A percentile compares a stretch with the other conserved stretches of the same genome.
Conservation (phyloP, 768 basidiomycete species). For the Dacryopinax spathularia region DNA sequence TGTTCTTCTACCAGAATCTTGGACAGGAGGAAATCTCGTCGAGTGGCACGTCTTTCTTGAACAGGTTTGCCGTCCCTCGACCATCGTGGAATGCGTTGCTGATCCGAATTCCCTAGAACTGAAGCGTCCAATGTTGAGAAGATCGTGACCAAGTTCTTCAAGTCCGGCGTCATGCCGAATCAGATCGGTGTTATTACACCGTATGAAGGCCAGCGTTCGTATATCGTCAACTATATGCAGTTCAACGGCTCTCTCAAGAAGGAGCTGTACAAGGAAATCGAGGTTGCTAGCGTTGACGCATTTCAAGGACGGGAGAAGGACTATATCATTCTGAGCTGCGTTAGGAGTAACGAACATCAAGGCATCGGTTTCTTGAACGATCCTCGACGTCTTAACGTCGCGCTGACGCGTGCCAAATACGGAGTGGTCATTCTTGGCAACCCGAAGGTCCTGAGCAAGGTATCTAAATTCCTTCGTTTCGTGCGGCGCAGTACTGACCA, state of each 20-base stretch:
- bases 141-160: constrained; percentile 99
- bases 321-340: constrained; percentile 96
- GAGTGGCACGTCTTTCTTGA: constrained; percentile 95
- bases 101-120: constrained; percentile 40
- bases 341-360: constrained; percentile 97
- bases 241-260: constrained; percentile 99
- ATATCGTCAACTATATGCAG: constrained; percentile 99
- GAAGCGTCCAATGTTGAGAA: constrained; percentile 99
- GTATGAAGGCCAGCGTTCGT: constrained; percentile 96
- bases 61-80: constrained; percentile 40
- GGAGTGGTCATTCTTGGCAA: constrained; percentile 99
- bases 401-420: constrained; percentile 92
- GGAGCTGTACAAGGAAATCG: constrained; percentile 97
- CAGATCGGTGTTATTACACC: constrained; percentile 99
- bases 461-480: constrained; percentile 26
- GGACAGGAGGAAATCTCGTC: constrained; percentile 98
- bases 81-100: not conserved
- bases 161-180: constrained; percentile 84
- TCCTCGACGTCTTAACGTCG: constrained; percentile 89
- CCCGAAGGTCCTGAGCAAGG: constrained; percentile 98
- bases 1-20: constrained; percentile 99
- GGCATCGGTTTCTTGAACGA: constrained; percentile 99
- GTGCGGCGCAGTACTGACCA: no score
- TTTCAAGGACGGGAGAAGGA: constrained; percentile 99
- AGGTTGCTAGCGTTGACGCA: constrained; percentile 96